A percentile compares a stretch with the other conserved stretches of the same genome.
Evolutionary conservation across 768 basidiomycete genomes (phyloP).

Genomic region (Suillus discolor): DNA sequence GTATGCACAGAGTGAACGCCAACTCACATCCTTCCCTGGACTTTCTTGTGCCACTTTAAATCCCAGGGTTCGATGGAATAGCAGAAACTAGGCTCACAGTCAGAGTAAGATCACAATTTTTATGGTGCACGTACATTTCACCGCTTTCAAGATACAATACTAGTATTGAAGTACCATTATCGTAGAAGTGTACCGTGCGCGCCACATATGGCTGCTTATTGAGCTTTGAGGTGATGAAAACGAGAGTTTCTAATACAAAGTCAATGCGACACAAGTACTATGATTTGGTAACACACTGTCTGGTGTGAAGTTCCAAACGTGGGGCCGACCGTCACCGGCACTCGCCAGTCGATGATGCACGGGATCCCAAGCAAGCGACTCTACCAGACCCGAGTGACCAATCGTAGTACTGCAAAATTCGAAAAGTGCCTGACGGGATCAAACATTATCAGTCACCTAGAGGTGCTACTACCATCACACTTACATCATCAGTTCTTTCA

Average conservation of each 20-base stretch:
- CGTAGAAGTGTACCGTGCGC: not conserved
- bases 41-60: slow-evolving; percentile 9
- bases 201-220: slow-evolving; percentile 2
- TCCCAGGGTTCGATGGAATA: slow-evolving; percentile 8
- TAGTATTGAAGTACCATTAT: slow-evolving; percentile 3
- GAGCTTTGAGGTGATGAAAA: not conserved
- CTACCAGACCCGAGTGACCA: not conserved
- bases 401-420: not conserved
- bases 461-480: not conserved
- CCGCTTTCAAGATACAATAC: slow-evolving; percentile 5
- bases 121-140: slow-evolving; percentile 1
- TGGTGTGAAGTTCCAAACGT: not conserved
- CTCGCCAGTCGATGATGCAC: not conserved
- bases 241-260: not conserved
- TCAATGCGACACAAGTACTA: not conserved
- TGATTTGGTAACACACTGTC: not conserved
- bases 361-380: not conserved
- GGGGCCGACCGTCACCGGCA: not conserved
- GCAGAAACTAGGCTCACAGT: not conserved
- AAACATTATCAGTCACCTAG: not conserved
- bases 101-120: not conserved
- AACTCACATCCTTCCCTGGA: slow-evolving; percentile 2
- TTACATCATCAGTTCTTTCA: not conserved
- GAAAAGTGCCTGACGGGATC: not conserved
- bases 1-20: not conserved